Evolutionary conservation across 2,329 filamentous ascomycete genomes (phyloP).

Genomic region (Trichothecium roseum): DNA sequence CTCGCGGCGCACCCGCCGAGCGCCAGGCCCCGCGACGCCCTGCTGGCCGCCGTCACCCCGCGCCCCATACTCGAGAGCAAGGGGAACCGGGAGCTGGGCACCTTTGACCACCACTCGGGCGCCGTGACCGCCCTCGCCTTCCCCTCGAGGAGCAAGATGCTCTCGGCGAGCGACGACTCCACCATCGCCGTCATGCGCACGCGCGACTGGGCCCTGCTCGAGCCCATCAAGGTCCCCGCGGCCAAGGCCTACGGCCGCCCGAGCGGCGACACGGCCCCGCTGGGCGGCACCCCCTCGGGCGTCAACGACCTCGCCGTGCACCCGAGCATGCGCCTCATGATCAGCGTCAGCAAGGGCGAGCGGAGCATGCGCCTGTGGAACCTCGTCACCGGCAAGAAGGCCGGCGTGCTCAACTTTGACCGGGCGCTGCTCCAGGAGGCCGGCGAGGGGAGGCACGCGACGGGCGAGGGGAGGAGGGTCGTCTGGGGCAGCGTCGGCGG

Average conservation of each 20-base stretch:
- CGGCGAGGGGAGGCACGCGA: constrained; percentile 65
- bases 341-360: constrained; percentile 84
- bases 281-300: constrained; percentile 72
- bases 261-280: constrained; percentile 78
- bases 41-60: constrained; percentile 57
- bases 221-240: constrained; percentile 78
- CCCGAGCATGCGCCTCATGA: constrained; percentile 92
- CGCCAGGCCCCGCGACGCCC: constrained; percentile 39
- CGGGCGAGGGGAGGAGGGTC: constrained; percentile 74
- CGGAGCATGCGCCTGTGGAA: constrained; percentile 93
- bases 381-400: constrained; percentile 90
- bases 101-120: constrained; percentile 75
- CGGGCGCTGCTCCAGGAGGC: constrained; percentile 61
- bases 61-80: constrained; percentile 74
- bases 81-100: constrained; percentile 79
- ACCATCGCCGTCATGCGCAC: constrained; percentile 80
- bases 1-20: constrained; percentile 61
- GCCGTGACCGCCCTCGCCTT: constrained; percentile 73
- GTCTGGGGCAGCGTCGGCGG: constrained; percentile 65
- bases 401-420: constrained; percentile 80
- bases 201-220: constrained; percentile 81
- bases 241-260: constrained; percentile 72
- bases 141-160: constrained; percentile 74
- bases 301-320: constrained; percentile 94
- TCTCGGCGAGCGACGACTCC: constrained; percentile 84